Evolutionary conservation across 2,329 filamentous ascomycete species (phyloP), one percentile per base, ranked within the genome.

Genomic region (Penicillium sp.): DNA sequence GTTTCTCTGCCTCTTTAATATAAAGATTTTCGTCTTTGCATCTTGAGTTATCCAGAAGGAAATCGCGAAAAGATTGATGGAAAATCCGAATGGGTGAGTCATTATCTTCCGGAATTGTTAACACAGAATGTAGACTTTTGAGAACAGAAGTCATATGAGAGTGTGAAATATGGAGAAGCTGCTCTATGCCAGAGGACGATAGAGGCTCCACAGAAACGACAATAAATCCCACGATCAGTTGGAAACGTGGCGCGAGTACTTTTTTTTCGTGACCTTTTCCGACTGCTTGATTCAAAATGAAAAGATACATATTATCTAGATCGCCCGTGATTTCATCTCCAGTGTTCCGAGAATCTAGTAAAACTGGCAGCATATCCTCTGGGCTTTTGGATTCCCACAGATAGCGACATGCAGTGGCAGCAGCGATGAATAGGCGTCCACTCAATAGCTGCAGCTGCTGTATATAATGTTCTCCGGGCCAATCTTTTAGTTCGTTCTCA

Each of bases 21-120:
- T 66, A 63, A 59, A 71, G 65, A 24, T 16, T 54, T 58, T 30
- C 21, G 18, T 18, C 55, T 12, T 56, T 55, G 24, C 50, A 50
- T 58, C 62, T 66, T 35, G 61, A 33, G 11, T 38, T 12, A 48
- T 66, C 55, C 21, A 69, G 59, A n/a, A 69, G 64, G 49, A 68
- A 70, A 56, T 71, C 65, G 35, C 65, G 64, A 51, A 71, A 71
- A 48, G 66, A 71, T 52, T 62, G 60, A 57, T 68, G 66, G 11
- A 66, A 55, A 8, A 67, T 21, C 24, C 60, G 24, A 6, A 66
- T 55, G 16, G 63, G 60, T 7, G 11, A 8, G 28, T 57, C 18
- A 3, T n/a, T 4, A 20, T 55, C 42, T 8, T 42, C n/a, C 0
- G 65, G 61, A 2, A 66, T 45, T n/a, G 45, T 52, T 0, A 68